Conservation (phyloP, 2,329 filamentous ascomycete genomes). For the Ascochyta koolunga region DNA sequence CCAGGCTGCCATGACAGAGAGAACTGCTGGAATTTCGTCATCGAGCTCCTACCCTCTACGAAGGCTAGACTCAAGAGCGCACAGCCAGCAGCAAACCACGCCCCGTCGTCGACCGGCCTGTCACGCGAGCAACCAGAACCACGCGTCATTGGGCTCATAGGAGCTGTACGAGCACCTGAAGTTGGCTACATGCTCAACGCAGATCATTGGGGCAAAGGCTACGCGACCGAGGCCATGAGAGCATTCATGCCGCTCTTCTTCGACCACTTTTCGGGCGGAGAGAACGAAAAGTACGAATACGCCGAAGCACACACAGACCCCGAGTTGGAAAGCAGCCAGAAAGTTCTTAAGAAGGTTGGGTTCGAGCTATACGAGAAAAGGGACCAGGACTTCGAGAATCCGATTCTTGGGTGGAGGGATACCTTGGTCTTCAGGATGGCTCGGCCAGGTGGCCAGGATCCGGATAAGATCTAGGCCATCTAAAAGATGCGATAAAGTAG, state of each 20-base stretch:
- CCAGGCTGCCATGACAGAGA: slow-evolving; percentile 33
- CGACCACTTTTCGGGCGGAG: slow-evolving; percentile 41
- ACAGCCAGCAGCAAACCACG: neutral
- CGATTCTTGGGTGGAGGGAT: slow-evolving; percentile 43
- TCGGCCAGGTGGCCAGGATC: slow-evolving; percentile 17
- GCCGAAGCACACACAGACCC: slow-evolving; percentile 56
- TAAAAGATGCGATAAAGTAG: too few relatives aligned
- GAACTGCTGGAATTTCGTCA: slow-evolving; percentile 62
- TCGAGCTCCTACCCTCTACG: slow-evolving; percentile 52
- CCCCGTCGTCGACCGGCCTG: neutral
- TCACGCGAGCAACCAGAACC: slow-evolving; percentile 14
- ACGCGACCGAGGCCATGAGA: slow-evolving; percentile 53
- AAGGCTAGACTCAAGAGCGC: neutral
- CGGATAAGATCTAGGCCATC: neutral
- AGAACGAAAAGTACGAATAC: slow-evolving; percentile 39
- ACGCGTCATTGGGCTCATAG: slow-evolving; percentile 51
- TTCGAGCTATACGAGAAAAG: slow-evolving; percentile 57
- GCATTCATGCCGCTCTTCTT: slow-evolving; percentile 52
- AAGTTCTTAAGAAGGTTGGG: slow-evolving; percentile 63
- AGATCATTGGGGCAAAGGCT: slow-evolving; percentile 50
- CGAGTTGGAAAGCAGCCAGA: slow-evolving; percentile 60
- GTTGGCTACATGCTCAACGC: slow-evolving; percentile 53
- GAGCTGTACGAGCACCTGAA: slow-evolving; percentile 49
- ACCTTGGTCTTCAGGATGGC: slow-evolving; percentile 45
- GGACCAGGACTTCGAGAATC: slow-evolving; percentile 48